These are phyloP conservation scores for Hypoxylon sp. DNA, from an alignment of 2,329 filamentous ascomycete species.

Conservation along the genomic window DNA sequence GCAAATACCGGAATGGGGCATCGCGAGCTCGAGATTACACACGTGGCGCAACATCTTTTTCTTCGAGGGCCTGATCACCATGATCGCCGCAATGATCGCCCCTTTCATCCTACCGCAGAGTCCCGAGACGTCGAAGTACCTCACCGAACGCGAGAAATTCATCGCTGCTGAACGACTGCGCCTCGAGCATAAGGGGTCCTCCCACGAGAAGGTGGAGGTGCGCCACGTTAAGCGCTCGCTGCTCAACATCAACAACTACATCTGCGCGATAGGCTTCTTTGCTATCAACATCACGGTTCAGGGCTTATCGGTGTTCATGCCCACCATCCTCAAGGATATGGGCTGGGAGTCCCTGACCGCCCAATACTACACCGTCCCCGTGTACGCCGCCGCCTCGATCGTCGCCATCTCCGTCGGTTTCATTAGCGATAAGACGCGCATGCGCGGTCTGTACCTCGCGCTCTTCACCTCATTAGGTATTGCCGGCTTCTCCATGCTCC, in stretches of 20 bases:
- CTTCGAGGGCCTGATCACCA: constrained; percentile 70
- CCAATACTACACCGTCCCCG: constrained; percentile 61
- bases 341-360: constrained; percentile 57
- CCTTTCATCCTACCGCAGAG: constrained; percentile 66
- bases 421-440: constrained; percentile 58
- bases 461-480: constrained; percentile 59
- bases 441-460: constrained; percentile 59
- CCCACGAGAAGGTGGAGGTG: constrained; percentile 62
- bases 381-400: constrained; percentile 58
- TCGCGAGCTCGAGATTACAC: constrained; percentile 58
- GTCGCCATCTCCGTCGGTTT: constrained; percentile 58
- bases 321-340: constrained; percentile 61
- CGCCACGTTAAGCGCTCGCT: constrained; percentile 66
- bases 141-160: constrained; percentile 65
- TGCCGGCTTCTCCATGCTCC: constrained; percentile 65
- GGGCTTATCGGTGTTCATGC: constrained; percentile 63
- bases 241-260: constrained; percentile 70
- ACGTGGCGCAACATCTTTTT: constrained; percentile 73
- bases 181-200: constrained; percentile 61
- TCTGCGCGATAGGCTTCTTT: constrained; percentile 70
- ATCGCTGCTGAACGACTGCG: constrained; percentile 67
- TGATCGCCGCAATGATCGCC: constrained; percentile 61
- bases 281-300: constrained; percentile 72
- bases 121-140: constrained; percentile 62
- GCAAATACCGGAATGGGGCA: constrained; percentile 66